Base-by-base conservation (phyloP, 2,329 filamentous ascomycete genomes). In the Arthrinium phaeospermum region DNA sequence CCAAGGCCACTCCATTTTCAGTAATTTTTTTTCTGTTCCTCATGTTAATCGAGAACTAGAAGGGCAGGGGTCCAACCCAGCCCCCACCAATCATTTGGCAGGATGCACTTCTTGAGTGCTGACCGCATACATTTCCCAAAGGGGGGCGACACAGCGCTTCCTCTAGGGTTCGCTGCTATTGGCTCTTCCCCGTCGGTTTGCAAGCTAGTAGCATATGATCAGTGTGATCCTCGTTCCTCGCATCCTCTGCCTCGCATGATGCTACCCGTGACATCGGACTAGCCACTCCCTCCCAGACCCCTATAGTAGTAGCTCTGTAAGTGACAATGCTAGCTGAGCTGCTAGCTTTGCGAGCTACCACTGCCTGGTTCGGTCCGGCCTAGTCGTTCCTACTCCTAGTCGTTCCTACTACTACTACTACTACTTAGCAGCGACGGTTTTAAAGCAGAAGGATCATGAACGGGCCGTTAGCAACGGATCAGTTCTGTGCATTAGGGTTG, bases 401-500 rank as follows among this genome's bases (percentile, higher is more conserved):
- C 30, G 57, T 64, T 41, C 30, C 22, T 64, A 3, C 34, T 64
- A 30, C 27, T 30, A 30, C 27, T 30, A 30, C 27, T 30, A 30
- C 27, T 30, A 30, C 27, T 30, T 30, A 41, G 57, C 22, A 64
- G 57, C 34, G 12, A 37, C 53, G 53, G 53, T 61, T 61, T 61
- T 61, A 13, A 34, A 41, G 16, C 57, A 64, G 57, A 64, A 64
- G 22, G 19, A 64, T 64, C 57, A 64, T 64, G 57, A 64, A 64
- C 57, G 57, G 57, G 57, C 57, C 57, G 57, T 64, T 64, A 64
- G 27, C 19, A 41, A 64, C 57, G 57, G 57, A 41, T 64, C 57
- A 64, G 57, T 64, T 64, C 57, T 64, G 30, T 64, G 57, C 57
- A 64, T 64, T 64, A 64, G 57, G 57, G 5, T 34, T 61, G 30